A percentile compares a stretch with the other conserved stretches of the same genome.
Evolutionary conservation across 208 protist genomes (phyloP).

Genomic region (Leishmania martiniquensis): DNA sequence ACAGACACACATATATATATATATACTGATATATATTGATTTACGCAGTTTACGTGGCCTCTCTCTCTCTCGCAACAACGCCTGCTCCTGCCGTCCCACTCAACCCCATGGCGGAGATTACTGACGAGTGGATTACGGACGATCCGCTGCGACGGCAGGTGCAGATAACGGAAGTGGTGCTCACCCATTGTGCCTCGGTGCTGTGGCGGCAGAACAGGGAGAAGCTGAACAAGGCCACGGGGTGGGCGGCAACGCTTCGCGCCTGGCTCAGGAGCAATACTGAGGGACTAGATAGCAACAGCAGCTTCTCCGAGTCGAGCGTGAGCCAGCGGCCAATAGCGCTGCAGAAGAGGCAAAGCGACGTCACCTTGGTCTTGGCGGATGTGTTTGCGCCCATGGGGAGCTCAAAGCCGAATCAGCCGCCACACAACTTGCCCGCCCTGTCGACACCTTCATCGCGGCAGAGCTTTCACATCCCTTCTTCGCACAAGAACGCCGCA

Average conservation of each 20-base stretch:
- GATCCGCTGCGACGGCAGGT: constrained; percentile 52
- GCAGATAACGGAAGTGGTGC: constrained; percentile 59
- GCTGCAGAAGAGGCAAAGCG: constrained; percentile 38
- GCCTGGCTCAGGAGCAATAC: constrained; percentile 27
- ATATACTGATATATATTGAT: not conserved
- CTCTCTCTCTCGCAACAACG: not conserved
- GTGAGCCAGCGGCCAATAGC: constrained; percentile 12
- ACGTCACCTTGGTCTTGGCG: constrained; percentile 37
- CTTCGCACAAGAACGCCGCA: not conserved
- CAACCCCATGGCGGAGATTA: constrained; percentile 22
- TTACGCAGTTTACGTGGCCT: not conserved
- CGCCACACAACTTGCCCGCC: not conserved
- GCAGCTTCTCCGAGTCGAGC: constrained; percentile 2
- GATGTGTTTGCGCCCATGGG: constrained; percentile 39
- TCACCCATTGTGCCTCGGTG: constrained; percentile 54
- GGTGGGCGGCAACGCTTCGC: constrained; percentile 43
- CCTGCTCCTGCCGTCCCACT: not conserved
- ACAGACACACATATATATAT: no score
- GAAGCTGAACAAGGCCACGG: constrained; percentile 30
- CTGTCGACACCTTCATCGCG: not conserved
- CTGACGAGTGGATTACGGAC: constrained; percentile 54
- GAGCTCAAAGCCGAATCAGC: constrained; percentile 5
- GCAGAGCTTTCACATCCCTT: constrained; percentile 1
- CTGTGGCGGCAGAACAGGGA: constrained; percentile 46
- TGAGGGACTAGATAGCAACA: not conserved